Evolutionary conservation across 1,139 yeast species (phyloP).

Genomic region (Arxiozyma slooffiae): DNA sequence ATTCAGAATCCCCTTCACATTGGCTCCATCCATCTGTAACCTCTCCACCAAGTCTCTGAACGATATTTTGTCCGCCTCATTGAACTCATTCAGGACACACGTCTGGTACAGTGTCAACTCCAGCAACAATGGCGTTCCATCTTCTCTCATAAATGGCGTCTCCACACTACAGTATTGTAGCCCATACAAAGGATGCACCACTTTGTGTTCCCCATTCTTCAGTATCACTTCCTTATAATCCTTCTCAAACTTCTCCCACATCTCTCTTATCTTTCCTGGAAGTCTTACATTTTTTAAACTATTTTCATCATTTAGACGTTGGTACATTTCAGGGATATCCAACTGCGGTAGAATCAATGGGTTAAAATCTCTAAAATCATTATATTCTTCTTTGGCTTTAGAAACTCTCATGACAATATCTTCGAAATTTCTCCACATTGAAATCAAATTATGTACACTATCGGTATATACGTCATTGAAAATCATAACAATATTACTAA

Average conservation of each 20-base stretch:
- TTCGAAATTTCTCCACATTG: constrained; percentile 1
- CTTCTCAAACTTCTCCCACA: constrained; percentile 23
- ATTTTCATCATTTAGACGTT: constrained; percentile 6
- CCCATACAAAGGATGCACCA: constrained; percentile 12
- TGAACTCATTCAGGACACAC: constrained; percentile 21
- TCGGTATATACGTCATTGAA: not conserved
- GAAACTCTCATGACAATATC: not conserved
- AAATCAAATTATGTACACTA: not conserved
- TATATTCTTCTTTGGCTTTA: not conserved
- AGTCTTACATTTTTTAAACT: constrained; percentile 8
- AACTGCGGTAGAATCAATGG: constrained; percentile 19
- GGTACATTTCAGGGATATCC: constrained; percentile 15
- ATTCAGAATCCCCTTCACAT: constrained; percentile 12
- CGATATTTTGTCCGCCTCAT: constrained; percentile 12
- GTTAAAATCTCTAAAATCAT: not conserved
- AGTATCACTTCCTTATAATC: constrained; percentile 12
- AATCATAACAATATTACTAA: not conserved
- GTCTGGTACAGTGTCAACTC: constrained; percentile 25
- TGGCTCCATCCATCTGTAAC: constrained; percentile 8
- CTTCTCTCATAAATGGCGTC: constrained; percentile 14
- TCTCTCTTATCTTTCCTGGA: constrained; percentile 14
- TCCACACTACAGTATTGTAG: constrained; percentile 26
- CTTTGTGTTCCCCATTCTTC: constrained; percentile 10
- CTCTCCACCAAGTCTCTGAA: constrained; percentile 8
- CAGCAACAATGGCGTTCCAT: constrained; percentile 11